Base-by-base conservation (phyloP, 2,329 filamentous ascomycete species). In the Ophiostoma pallidulum region DNA sequence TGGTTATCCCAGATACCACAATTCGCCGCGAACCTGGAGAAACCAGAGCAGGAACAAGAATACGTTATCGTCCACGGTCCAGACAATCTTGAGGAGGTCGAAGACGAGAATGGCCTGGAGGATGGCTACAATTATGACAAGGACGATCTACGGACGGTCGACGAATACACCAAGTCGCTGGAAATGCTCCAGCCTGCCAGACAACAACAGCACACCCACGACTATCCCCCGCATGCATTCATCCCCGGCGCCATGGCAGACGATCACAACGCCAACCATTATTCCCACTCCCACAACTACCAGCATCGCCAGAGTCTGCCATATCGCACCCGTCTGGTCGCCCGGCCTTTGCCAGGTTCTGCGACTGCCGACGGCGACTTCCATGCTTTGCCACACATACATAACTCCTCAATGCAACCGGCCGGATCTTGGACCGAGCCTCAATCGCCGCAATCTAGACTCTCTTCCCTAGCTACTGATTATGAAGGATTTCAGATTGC, bases 131-230 rank as follows among this genome's bases (percentile, higher is more conserved):
- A 5, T 7, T 13, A 39, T 16, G 20, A 41, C 40, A 13, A n/a
- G 18, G 9, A 41, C 10, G 29, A 26, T 14, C 4, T 14, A 4
- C 13, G 20, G 9, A 14, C 22, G 42, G n/a, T 49, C 2, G 53
- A 55, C 49, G 47, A 49, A 9, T 55, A 55, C 35, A 55, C 53
- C n/a, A 43, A 42, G 8, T 55, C 53, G 8, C 38, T 55, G 12
- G 36, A 52, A 18, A 14, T 53, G 45, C 41, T 55, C 6, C 41
- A 22, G 1, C 44, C 29, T 22, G n/a, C 14, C 32, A 22, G 19
- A 6, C 31, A 45, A 26, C 49, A 20, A 8, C 46, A 38, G 14
- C 12, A 41, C 18, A 18, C 33, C 9, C 14, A 44, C 32, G 10
- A 51, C 8, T 18, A 37, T 19, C 33, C 26, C 14, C 28, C 28